phyloP scores from a whole-genome alignment of 306 rosid species.

The Ziziphus jujuba region DNA sequence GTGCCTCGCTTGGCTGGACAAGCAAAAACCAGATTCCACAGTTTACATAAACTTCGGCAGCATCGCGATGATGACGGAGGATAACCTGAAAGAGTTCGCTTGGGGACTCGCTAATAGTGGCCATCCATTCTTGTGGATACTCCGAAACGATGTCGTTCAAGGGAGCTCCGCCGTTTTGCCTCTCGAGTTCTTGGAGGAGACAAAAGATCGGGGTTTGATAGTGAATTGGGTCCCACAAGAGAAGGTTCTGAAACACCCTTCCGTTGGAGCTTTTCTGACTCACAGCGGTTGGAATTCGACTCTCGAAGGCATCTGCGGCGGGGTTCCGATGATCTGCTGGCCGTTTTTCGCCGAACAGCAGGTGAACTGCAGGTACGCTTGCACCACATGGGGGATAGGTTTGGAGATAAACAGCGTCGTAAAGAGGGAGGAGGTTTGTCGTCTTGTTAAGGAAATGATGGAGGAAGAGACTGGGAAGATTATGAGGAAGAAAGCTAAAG shows the following conservation, averaged over 20 bases:
- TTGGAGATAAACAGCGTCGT: slow-evolving; percentile 9
- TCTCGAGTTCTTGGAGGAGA: not conserved
- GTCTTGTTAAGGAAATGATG: slow-evolving; percentile 19
- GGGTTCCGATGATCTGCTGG: slow-evolving; percentile 21
- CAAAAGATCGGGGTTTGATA: slow-evolving; percentile 7
- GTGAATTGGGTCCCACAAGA: slow-evolving; percentile 18
- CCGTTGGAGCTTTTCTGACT: slow-evolving; percentile 13
- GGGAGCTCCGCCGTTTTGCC: not conserved
- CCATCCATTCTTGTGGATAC: slow-evolving; percentile 14
- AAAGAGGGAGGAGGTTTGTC: slow-evolving; percentile 3
- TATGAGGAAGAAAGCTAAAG: slow-evolving; percentile 15
- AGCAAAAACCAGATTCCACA: slow-evolving; percentile 1
- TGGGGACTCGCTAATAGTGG: slow-evolving; percentile 21
- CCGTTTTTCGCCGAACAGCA: slow-evolving; percentile 25
- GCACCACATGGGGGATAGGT: slow-evolving; percentile 25
- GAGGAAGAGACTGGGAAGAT: slow-evolving; percentile 11
- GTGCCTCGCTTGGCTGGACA: slow-evolving; percentile 19
- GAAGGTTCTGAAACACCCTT: slow-evolving; percentile 13
- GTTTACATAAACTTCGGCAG: slow-evolving; percentile 20
- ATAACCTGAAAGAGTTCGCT: slow-evolving; percentile 15
- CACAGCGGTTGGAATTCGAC: slow-evolving; percentile 26
- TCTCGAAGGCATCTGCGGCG: slow-evolving; percentile 18
- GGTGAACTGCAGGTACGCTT: slow-evolving; percentile 17
- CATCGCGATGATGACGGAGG: slow-evolving; percentile 18
- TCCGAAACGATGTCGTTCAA: slow-evolving; percentile 4